Base-by-base conservation (phyloP, 2,329 filamentous ascomycete genomes). In the Alternaria solani region DNA sequence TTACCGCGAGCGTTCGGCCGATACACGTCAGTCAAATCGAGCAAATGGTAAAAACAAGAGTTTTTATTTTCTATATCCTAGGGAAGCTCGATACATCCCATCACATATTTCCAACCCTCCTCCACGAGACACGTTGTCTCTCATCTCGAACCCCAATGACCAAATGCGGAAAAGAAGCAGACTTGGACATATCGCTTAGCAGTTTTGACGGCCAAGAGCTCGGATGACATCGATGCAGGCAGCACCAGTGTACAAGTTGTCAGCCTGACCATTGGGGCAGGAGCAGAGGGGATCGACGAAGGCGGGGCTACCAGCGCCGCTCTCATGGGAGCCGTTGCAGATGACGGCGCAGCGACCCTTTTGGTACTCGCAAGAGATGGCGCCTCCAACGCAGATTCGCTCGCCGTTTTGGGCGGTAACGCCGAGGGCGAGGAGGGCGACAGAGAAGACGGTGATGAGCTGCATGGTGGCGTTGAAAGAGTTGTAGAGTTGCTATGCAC, bases 111-210 rank as follows among this genome's bases (percentile, higher is more conserved):
- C 16, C 34, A 36, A 36, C 2, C 16, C 7, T 7, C 12, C 2
- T 36, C 14, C 34, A 36, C 14, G 7, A n/a, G 14, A 36, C 4
- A 36, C 7, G 6, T 36, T 1, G 14, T 36, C 14, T 6, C 14
- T 16, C 34, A n/a, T 36, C 4, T 36, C 6, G 14, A 38, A 30
- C 16, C 34, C 1, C 8, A 9, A 38, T 38, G 18, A 38, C 34
- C n/a, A n/a, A 8, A 1, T 38, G 16, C 16, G 6, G 16, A 18
- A n/a, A 61, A 65, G 25, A 61, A 61, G 65, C 58, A 64, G 18
- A 8, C 18, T 25, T 25, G 14, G 4, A 7, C 16, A n/a, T n/a
- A 38, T n/a, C 34, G 34, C 16, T 38, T 38, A n/a, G 34, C 34
- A 38, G 16, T 16, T 16, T 38, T 38, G 34, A 38, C 34, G 34